phyloP scores from a whole-genome alignment of 306 rosid genomes.

The Gillenia trifoliata region DNA sequence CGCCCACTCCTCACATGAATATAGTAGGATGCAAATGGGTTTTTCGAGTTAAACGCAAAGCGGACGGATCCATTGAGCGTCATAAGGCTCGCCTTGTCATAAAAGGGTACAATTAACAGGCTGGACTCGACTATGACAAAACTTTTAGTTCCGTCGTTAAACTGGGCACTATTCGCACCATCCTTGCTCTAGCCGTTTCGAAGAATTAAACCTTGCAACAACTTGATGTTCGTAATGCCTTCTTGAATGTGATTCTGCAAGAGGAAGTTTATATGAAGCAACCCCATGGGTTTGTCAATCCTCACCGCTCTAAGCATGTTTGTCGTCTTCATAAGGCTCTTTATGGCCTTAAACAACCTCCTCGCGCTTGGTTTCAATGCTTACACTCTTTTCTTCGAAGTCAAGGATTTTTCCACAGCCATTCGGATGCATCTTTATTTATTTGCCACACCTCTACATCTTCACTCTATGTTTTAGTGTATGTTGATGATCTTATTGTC shows the following conservation, averaged over 20 bases:
- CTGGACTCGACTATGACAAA: background rate
- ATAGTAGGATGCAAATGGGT: no score
- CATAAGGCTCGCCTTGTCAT: no score
- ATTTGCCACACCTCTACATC: background rate
- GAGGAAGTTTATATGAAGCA: background rate
- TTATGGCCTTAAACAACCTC: background rate
- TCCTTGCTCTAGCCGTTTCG: no score
- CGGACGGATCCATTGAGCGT: no score
- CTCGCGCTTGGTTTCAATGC: conserved; percentile 1
- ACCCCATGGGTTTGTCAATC: background rate
- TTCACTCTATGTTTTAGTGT: background rate
- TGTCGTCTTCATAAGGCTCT: background rate
- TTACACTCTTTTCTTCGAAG: background rate
- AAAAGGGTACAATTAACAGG: background rate
- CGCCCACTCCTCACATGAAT: no score
- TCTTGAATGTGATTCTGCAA: no score
- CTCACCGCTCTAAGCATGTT: background rate
- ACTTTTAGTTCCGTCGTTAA: background rate
- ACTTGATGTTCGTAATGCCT: no score
- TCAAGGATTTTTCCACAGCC: background rate
- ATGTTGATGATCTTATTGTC: background rate
- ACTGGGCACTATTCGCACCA: no score
- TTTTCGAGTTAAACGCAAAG: no score
- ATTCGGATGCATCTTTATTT: background rate
- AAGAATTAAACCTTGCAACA: no score